Percentiles rank a stretch among this genome's conserved stretches.
Conservation (phyloP, 805 yeast species). For the Metschnikowia amazonensis region DNA sequence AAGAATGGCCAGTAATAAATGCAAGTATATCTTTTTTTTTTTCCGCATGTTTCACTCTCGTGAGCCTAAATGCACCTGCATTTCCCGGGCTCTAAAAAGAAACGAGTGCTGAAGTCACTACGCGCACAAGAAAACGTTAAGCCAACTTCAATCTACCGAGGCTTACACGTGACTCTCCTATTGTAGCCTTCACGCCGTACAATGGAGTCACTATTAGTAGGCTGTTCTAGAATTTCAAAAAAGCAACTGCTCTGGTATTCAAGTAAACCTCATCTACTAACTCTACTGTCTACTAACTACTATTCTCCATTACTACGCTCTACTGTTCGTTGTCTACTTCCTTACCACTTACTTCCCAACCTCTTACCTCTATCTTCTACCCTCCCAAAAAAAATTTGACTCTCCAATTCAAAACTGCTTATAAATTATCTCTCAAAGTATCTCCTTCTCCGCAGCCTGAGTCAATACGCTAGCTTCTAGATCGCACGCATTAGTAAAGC, state of each 20-base stretch:
- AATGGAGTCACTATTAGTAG: not conserved
- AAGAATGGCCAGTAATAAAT: not conserved
- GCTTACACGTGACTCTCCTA: not conserved
- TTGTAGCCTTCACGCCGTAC: not conserved
- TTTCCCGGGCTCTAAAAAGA: constrained; percentile 6
- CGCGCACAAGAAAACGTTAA: not conserved
- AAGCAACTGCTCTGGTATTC: too few species aligned
- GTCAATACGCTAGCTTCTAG: not conserved
- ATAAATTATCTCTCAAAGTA: too few species aligned
- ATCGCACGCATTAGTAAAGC: constrained; percentile 1
- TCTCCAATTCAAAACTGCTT: too few species aligned
- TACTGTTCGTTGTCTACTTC: too few species aligned
- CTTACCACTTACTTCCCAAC: too few species aligned
- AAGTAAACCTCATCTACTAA: too few species aligned
- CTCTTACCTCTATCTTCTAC: too few species aligned
- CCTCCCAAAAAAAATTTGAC: too few species aligned
- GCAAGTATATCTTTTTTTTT: not conserved
- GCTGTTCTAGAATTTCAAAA: too few species aligned
- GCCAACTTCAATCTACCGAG: not conserved
- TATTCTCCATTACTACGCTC: too few species aligned
- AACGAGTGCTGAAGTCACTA: not conserved
- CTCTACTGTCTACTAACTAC: too few species aligned
- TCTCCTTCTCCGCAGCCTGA: too few species aligned
- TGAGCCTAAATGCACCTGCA: not conserved
- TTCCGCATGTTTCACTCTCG: constrained; percentile 2